Conservation (phyloP, 495 filamentous ascomycete species). For the Lophiotrema nucula region DNA sequence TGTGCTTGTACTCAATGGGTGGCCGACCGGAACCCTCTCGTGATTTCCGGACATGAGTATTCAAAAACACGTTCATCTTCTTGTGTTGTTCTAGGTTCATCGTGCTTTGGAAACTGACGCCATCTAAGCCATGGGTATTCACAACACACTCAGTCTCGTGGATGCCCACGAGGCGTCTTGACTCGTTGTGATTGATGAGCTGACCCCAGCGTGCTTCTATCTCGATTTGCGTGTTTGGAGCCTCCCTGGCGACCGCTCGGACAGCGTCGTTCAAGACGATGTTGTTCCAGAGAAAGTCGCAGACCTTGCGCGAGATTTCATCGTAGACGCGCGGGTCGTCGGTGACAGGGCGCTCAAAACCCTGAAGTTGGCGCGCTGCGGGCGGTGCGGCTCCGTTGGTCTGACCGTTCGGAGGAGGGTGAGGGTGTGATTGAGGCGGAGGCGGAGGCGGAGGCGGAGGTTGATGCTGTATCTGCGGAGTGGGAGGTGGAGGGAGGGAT, state of each 20-base stretch:
- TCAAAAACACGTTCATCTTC: constrained; percentile 30
- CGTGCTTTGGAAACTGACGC: constrained; percentile 24
- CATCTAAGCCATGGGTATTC: background rate
- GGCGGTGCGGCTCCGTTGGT: background rate
- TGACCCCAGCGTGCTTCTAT: constrained; percentile 33
- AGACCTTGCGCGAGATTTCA: constrained; percentile 23
- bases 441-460: constrained; percentile 1
- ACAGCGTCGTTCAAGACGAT: constrained; percentile 13
- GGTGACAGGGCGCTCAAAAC: constrained; percentile 26
- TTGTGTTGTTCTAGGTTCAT: constrained; percentile 31
- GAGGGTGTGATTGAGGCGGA: background rate
- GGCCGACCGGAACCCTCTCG: background rate
- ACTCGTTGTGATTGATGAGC: background rate
- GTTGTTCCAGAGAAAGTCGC: constrained; percentile 30
- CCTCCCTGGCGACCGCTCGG: constrained; percentile 4
- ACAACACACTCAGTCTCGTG: constrained; percentile 27
- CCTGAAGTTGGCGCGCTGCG: constrained; percentile 1
- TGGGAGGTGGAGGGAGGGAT: background rate
- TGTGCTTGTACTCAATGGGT: constrained; percentile 23
- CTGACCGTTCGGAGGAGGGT: background rate
- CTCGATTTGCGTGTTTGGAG: constrained; percentile 15
- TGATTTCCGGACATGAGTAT: constrained; percentile 14
- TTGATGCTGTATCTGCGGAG: background rate
- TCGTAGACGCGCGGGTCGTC: constrained; percentile 21
- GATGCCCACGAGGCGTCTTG: constrained; percentile 6